These are phyloP conservation scores for Nicotiana attenuata DNA, from an alignment of 257 asterid species.

Conservation along the genomic window DNA sequence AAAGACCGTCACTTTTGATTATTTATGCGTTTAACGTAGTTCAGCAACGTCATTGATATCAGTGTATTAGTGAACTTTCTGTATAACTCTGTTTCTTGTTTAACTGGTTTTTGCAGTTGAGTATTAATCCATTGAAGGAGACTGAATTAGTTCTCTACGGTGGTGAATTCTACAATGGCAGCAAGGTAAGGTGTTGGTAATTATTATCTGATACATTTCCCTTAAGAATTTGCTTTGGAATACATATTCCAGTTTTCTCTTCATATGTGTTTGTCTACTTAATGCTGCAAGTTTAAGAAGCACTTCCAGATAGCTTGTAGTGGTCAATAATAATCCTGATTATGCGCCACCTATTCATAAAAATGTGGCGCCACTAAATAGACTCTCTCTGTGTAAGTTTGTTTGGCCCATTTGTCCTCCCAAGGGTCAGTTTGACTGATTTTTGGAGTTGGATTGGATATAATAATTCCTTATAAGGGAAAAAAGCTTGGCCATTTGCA, in stretches of 20 bases:
- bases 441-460: not conserved
- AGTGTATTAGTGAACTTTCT: not conserved
- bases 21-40: not conserved
- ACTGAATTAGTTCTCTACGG: constrained; percentile 83
- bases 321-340: not conserved
- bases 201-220: not conserved
- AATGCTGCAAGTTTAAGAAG: not conserved
- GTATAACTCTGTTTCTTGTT: not conserved
- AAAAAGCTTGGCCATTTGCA: not conserved
- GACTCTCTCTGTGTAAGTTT: not conserved
- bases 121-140: constrained; percentile 82
- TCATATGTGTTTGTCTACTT: not conserved
- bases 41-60: not conserved
- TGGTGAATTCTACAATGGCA: constrained; percentile 97
- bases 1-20: not conserved
- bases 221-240: not conserved
- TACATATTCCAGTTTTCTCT: not conserved
- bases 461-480: not conserved
- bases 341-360: not conserved
- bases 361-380: not conserved
- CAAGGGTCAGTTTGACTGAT: not conserved
- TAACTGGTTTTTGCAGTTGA: constrained; percentile 42
- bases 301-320: not conserved
- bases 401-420: not conserved
- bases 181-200: constrained; percentile 47